Conservation (phyloP, 2,329 filamentous ascomycete species). For the Penicillium capsulatum region DNA sequence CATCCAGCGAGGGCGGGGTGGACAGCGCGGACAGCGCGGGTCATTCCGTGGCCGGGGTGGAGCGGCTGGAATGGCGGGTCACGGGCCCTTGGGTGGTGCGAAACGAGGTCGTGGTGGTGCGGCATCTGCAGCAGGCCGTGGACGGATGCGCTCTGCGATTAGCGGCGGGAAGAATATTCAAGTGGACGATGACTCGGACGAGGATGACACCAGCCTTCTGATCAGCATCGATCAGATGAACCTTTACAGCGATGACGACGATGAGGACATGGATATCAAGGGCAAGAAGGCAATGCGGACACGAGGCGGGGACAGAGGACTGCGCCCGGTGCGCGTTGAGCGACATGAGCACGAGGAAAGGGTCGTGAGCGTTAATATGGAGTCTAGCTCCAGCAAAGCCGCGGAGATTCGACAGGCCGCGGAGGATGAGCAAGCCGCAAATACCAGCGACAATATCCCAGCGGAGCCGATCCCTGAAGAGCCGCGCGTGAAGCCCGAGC, state of each 20-base stretch:
- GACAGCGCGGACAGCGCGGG: slow-evolving; percentile 29
- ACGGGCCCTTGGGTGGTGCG: slow-evolving; percentile 26
- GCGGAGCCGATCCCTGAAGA: slow-evolving; percentile 10
- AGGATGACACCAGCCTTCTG: slow-evolving; percentile 47
- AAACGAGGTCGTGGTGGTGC: slow-evolving; percentile 26
- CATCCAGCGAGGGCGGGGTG: slow-evolving; percentile 33
- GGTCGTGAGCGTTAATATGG: slow-evolving; percentile 51
- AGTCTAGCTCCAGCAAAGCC: slow-evolving; percentile 46
- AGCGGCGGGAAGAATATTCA: slow-evolving; percentile 21
- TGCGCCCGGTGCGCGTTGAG: slow-evolving; percentile 53
- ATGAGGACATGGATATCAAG: slow-evolving; percentile 27
- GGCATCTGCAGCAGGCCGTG: slow-evolving; percentile 18
- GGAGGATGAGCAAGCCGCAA: slow-evolving; percentile 29
- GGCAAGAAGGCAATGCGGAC: slow-evolving; percentile 31
- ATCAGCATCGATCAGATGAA: slow-evolving; percentile 57
- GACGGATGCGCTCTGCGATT: slow-evolving; percentile 26
- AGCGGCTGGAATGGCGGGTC: slow-evolving; percentile 22
- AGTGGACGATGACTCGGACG: slow-evolving; percentile 36
- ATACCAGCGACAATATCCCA: slow-evolving; percentile 25
- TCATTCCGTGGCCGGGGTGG: slow-evolving; percentile 32
- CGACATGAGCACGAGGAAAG: slow-evolving; percentile 55
- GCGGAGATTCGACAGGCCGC: slow-evolving; percentile 39
- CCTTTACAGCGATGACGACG: slow-evolving; percentile 49
- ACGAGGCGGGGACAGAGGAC: slow-evolving; percentile 24
- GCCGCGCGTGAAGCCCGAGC: slow-evolving; percentile 52